Evolutionary conservation across 148 eudicot species (phyloP).

Genomic region (Diospyros lotus): DNA sequence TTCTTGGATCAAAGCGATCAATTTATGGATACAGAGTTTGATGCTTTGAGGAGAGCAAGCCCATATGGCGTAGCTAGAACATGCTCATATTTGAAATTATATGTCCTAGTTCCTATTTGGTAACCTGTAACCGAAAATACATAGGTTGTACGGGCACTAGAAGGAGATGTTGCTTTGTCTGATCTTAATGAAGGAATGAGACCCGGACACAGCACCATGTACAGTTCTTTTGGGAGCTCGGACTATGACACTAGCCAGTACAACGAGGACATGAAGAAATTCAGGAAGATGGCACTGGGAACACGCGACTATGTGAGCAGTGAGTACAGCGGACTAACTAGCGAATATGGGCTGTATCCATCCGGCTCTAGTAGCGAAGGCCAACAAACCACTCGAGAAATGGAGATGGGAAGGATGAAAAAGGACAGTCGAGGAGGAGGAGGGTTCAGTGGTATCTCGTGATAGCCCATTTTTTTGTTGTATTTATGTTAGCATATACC

Average conservation of each 20-base stretch:
- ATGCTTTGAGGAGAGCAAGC: too few relatives aligned
- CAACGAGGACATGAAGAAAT: constrained; percentile 67
- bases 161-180: constrained; percentile 71
- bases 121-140: background rate
- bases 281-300: constrained; percentile 54
- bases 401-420: constrained; percentile 55
- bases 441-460: constrained; percentile 33
- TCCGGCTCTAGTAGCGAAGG: constrained; percentile 79
- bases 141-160: constrained; percentile 79
- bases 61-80: too few relatives aligned
- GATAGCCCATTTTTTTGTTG: constrained; percentile 11
- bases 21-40: too few relatives aligned
- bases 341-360: constrained; percentile 73
- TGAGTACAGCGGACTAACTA: constrained; percentile 64
- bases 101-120: too few relatives aligned
- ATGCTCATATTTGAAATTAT: too few relatives aligned
- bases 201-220: constrained; percentile 60
- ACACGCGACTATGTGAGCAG: constrained; percentile 64
- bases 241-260: constrained; percentile 66
- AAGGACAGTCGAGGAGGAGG: constrained; percentile 28
- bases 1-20: too few relatives aligned
- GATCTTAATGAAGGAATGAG: constrained; percentile 64
- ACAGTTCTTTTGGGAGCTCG: constrained; percentile 63
- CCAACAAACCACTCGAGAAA: constrained; percentile 50
- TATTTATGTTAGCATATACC: too few relatives aligned